Evolutionary conservation across 1,284 basidiomycete species (phyloP).

Genomic region (Cystobasidiaceae sp.): DNA sequence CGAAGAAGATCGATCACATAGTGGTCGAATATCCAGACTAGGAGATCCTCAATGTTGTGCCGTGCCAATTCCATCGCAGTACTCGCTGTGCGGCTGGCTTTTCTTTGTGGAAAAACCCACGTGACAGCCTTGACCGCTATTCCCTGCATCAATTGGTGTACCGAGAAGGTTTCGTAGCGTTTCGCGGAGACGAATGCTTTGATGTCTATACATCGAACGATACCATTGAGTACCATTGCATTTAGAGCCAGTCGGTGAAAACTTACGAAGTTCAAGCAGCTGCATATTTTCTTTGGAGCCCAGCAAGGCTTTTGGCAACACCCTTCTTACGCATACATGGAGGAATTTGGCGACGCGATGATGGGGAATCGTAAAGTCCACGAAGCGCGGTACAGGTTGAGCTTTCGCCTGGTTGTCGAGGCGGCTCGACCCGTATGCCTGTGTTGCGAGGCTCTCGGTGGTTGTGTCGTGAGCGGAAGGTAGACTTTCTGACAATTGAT

Average conservation of each 20-base stretch:
- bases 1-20: conserved; percentile 74
- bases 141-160: conserved; percentile 76
- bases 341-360: no score
- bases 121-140: conserved; percentile 69
- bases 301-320: conserved; percentile 73
- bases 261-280: conserved; percentile 59
- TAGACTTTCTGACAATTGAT: no score
- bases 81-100: conserved; percentile 50
- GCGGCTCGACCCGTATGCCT: no score
- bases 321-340: no score
- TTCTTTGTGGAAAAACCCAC: conserved; percentile 59
- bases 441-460: not conserved
- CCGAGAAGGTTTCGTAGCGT: conserved; percentile 69
- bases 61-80: conserved; percentile 67
- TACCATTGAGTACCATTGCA: no score
- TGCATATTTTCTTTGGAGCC: conserved; percentile 68
- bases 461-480: not conserved
- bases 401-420: conserved; percentile 34
- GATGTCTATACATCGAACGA: conserved; percentile 55
- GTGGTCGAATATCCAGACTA: conserved; percentile 89
- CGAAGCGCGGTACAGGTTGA: conserved; percentile 68
- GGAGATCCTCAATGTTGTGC: conserved; percentile 70
- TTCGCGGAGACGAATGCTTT: conserved; percentile 66
- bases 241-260: no score
- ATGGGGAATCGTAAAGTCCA: conserved; percentile 70